Base-by-base conservation (phyloP, 148 eudicot species). In the Limonium bicolor region DNA sequence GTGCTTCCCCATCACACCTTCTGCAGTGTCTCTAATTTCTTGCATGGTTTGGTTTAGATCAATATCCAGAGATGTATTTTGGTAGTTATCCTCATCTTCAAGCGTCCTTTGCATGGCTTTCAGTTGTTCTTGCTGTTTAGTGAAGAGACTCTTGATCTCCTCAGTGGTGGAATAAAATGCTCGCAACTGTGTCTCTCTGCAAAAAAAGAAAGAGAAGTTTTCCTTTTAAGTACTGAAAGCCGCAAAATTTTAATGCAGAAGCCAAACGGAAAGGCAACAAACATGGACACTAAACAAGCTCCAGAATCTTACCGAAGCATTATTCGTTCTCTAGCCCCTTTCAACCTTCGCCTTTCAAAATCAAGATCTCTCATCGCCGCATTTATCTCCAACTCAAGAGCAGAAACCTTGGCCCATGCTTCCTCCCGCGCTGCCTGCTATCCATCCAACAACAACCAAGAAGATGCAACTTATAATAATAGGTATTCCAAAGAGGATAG, bases 371-470 rank as follows among this genome's bases (percentile, higher is more conserved):
- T 72, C 92, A 88, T 75, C 50, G 92, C 92, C 46, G 81, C 76
- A 68, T 64, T 90, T 29, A 84, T 90, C 69, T 84, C 85, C 36
- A 90, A 80, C 50, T 90, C 95, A 54, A 90, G 95, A 32, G 75
- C 76, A 24, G 97, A 90, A 41, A 77, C 95, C 70, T 90, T 90
- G 37, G 87, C 84, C 97, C 97, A 84, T 37, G 97, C 97, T 65
- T 90, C 97, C 67, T 90, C 97, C 69, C 93, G 83, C 55, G 95
- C 95, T 49, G 93, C 86, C 97, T 84, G 95, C 97, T 84, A 80
- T 64, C 77, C 38, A 48, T 9, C 39, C n/a, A n/a, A 33, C 20
- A 37, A 74, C 58, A 76, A 67, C 48, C 52, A 73, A 63, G 44
- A 54, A 42, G 49, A 51, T 41, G 55, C 67, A 7, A 55, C 62